Evolutionary conservation across 1,284 basidiomycete species (phyloP).

Genomic region (Ustilago nuda): DNA sequence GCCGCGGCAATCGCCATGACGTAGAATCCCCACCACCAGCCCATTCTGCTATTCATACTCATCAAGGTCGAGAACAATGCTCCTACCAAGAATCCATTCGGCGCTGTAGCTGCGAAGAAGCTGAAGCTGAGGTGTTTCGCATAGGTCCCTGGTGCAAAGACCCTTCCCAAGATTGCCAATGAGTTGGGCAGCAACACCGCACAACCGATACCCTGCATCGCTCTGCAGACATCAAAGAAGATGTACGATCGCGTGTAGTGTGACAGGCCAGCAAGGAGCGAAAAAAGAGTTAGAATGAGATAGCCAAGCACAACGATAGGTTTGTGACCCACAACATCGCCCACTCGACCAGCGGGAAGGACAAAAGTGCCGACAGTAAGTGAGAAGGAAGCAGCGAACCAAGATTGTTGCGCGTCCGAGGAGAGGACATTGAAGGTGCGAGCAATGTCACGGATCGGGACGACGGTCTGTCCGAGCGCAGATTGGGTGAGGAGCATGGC

Average conservation of each 20-base stretch:
- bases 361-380: conserved; percentile 61
- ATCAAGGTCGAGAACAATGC: conserved; percentile 47
- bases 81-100: conserved; percentile 57
- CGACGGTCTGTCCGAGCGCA: conserved; percentile 37
- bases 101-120: conserved; percentile 55
- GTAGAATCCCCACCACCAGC: conserved; percentile 59
- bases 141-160: conserved; percentile 39
- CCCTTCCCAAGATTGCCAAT: conserved; percentile 52
- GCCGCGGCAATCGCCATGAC: conserved; percentile 42
- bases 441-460: conserved; percentile 35
- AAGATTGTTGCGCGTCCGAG: conserved; percentile 34
- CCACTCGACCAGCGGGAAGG: conserved; percentile 53
- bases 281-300: conserved; percentile 33
- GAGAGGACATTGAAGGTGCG: conserved; percentile 34
- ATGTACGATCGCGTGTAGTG: conserved; percentile 47
- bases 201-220: conserved; percentile 52
- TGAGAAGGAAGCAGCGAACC: conserved; percentile 57
- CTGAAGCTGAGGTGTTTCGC: conserved; percentile 51
- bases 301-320: conserved; percentile 51
- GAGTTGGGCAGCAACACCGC: conserved; percentile 57
- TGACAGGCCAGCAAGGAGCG: conserved; percentile 49
- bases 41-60: conserved; percentile 18
- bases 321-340: conserved; percentile 57
- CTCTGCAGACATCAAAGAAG: conserved; percentile 59
- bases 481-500: conserved; percentile 54